A percentile compares a stretch with the other conserved stretches of the same genome.
Conservation (phyloP, 2,329 filamentous ascomycete genomes). For the Lasiodiplodia sp. region DNA sequence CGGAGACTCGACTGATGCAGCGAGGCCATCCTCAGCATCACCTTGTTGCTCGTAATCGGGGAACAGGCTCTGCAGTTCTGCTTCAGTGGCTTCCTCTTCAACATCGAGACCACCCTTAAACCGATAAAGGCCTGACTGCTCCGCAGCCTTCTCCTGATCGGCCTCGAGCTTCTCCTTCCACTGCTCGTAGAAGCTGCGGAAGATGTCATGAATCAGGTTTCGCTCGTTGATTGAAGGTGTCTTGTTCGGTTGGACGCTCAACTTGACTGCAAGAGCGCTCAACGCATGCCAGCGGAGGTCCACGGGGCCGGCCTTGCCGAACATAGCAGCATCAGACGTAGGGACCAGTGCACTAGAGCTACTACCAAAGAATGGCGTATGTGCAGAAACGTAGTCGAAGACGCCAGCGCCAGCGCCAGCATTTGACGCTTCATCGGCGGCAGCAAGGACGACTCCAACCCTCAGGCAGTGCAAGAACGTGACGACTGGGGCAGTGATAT, state of each 20-base stretch:
- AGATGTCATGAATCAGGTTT: conserved; percentile 66
- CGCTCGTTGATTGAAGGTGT: conserved; percentile 36
- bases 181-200: conserved; percentile 76
- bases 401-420: conserved; percentile 33
- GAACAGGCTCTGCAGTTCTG: conserved; percentile 82
- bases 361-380: conserved; percentile 45
- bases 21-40: conserved; percentile 38
- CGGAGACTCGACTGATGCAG: conserved; percentile 35
- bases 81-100: conserved; percentile 74
- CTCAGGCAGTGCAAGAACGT: conserved; percentile 82
- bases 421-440: conserved; percentile 29
- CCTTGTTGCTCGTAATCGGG: conserved; percentile 72
- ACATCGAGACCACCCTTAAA: conserved; percentile 82
- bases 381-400: conserved; percentile 37
- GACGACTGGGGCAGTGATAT: conserved; percentile 79
- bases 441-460: conserved; percentile 73
- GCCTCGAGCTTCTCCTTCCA: conserved; percentile 80
- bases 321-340: conserved; percentile 25
- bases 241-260: conserved; percentile 30
- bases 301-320: conserved; percentile 36
- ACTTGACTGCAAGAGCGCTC: conserved; percentile 37
- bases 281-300: conserved; percentile 49
- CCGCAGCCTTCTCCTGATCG: conserved; percentile 77
- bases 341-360: conserved; percentile 20
- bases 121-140: conserved; percentile 79